Evolutionary conservation across 768 basidiomycete species (phyloP), one percentile per base, ranked within the genome.

Genomic region (Russula abietina): DNA sequence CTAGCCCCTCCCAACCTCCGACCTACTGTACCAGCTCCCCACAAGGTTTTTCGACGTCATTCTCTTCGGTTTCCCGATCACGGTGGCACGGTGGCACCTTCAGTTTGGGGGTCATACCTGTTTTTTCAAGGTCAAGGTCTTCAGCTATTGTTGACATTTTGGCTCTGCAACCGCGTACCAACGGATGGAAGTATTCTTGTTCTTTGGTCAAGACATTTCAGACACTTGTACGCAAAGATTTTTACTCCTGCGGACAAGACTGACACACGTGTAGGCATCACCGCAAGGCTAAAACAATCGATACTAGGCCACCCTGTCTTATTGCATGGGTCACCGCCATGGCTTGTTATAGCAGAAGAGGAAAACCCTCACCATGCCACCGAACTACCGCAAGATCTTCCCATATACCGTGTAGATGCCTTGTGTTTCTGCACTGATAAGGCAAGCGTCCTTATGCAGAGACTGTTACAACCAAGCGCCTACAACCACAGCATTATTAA

Each of bases 121-220:
- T n/a, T n/a, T n/a, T n/a, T n/a, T n/a, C 26, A 57, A n/a, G 57
- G 46, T 57, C 38, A 48, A 19, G 46, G 46, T 48, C 22, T n/a
- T 22, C 28, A 30, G 5, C 5, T 30, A 30, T 30, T 30, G 28
- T 30, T 30, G 28, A 30, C 28, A 2, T 2, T 5, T 30, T 30
- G 28, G 28, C 28, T 30, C 28, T 30, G 28, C 28, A 30, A 30
- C 28, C 28, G 28, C 28, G 28, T 30, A 30, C 28, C 28, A 30
- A n/a, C 4, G 2, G 43, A 45, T 45, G 14, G 10, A 16, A 49
- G 16, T 24, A 26, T 28, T 8, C 6, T 28, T 30, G 28, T 30
- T 30, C 28, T 30, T 30, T 30, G 5, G 28, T 5, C 28, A 30
- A 11, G 22, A 22, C 43, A 43, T n/a, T 19, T n/a, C 19, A 6